A percentile compares a stretch with the other conserved stretches of the same genome.
Evolutionary conservation across 768 basidiomycete species (phyloP).

Genomic region (Galerina marginata): DNA sequence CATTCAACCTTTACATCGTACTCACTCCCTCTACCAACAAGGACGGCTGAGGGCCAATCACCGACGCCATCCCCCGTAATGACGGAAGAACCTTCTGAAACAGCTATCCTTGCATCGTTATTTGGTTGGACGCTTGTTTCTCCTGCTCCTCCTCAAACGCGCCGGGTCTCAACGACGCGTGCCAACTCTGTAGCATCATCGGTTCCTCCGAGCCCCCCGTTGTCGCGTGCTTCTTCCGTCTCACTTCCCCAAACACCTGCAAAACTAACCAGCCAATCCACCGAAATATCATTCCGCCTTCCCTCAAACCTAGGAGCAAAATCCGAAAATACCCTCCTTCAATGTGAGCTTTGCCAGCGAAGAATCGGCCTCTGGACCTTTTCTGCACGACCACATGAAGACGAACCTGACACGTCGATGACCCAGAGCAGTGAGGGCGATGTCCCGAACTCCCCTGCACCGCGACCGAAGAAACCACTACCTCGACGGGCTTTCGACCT

Average conservation of each 20-base stretch:
- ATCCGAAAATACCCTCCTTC: constrained; percentile 58
- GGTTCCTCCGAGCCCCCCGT: constrained; percentile 32
- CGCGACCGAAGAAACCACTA: constrained; percentile 33
- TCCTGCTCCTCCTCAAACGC: constrained; percentile 35
- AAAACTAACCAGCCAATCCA: constrained; percentile 11
- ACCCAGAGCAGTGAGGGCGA: constrained; percentile 2
- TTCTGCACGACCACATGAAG: constrained; percentile 32
- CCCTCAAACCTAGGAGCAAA: constrained; percentile 34
- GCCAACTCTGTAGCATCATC: constrained; percentile 36
- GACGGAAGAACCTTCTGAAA: constrained; percentile 36
- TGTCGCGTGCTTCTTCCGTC: constrained; percentile 43
- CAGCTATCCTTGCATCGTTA: constrained; percentile 48
- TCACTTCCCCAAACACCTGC: constrained; percentile 22
- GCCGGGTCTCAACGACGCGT: constrained; percentile 37
- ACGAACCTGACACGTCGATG: constrained; percentile 3
- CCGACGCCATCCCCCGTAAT: neutral
- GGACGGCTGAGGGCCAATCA: constrained; percentile 10
- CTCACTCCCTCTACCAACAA: constrained; percentile 15
- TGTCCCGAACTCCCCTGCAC: constrained; percentile 20
- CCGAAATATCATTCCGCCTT: constrained; percentile 30
- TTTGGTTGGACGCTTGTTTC: constrained; percentile 58
- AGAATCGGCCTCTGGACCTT: constrained; percentile 83
- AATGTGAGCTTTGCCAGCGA: constrained; percentile 77
- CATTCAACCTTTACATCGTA: constrained; percentile 50
- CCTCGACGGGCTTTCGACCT: constrained; percentile 68